Conservation (phyloP, 306 rosid genomes). For the Prunus mongolica region DNA sequence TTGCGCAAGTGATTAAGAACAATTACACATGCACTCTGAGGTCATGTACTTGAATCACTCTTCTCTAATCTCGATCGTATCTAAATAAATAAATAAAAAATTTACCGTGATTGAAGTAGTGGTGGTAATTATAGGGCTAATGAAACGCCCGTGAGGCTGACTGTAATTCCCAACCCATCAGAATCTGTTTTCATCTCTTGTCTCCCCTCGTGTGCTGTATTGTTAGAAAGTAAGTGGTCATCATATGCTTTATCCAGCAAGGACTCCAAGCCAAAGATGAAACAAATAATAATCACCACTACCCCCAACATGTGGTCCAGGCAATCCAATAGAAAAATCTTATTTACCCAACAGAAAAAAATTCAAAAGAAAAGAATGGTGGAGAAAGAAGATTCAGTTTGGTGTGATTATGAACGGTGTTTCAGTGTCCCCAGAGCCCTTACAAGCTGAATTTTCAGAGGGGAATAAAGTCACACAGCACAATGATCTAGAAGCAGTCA, state of each 20-base stretch:
- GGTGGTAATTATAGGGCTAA: not conserved
- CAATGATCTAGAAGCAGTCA: not conserved
- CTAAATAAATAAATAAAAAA: no score
- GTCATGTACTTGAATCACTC: no score
- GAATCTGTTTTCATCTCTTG: not conserved
- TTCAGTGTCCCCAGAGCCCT: no score
- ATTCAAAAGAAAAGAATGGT: not conserved
- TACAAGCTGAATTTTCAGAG: not conserved
- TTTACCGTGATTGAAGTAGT: not conserved
- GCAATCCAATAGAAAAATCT: not conserved
- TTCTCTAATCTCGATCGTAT: no score
- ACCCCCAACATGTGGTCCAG: constrained; percentile 9
- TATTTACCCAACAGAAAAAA: not conserved
- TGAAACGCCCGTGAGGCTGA: constrained; percentile 26
- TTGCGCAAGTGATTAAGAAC: no score
- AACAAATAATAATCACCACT: not conserved
- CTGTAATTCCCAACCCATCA: not conserved
- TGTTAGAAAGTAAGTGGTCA: constrained; percentile 41
- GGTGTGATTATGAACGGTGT: constrained; percentile 4
- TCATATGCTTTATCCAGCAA: constrained; percentile 32
- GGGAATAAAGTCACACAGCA: not conserved
- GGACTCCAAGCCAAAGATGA: constrained; percentile 18
- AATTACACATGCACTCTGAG: no score
- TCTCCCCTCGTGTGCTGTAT: constrained; percentile 35
- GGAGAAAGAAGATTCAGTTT: constrained; percentile 15